Percentiles rank a stretch among this genome's conserved stretches.
phyloP scores from a whole-genome alignment of 78 protist species.

The Dictyostelium capitatum region DNA sequence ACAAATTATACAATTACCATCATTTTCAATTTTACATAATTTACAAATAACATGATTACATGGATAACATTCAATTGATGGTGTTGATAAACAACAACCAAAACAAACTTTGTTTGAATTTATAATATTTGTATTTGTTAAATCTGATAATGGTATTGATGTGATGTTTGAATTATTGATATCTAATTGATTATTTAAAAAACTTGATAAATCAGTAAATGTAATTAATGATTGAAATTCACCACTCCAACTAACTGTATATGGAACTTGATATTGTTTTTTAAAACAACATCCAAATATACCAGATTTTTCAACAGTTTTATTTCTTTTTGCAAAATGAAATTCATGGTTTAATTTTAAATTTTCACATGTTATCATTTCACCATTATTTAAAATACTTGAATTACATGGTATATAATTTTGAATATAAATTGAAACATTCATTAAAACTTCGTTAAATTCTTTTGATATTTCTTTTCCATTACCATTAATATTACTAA shows the following conservation, averaged over 20 bases:
- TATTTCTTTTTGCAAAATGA: background rate
- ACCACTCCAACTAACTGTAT: background rate
- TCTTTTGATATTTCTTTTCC: background rate
- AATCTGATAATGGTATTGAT: background rate
- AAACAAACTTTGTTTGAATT: conserved; percentile 7
- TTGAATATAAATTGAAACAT: conserved; percentile 5
- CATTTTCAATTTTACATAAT: background rate
- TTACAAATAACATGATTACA: conserved; percentile 25
- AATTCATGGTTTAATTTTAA: background rate
- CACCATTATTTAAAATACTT: background rate
- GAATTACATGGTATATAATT: background rate
- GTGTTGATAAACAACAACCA: background rate
- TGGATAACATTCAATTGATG: conserved; percentile 3
- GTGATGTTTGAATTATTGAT: background rate
- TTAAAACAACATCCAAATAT: background rate
- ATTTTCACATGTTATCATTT: background rate
- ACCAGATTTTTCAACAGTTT: background rate
- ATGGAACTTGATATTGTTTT: conserved; percentile 14
- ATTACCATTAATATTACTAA: background rate
- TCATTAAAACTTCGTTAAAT: background rate
- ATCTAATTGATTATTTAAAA: background rate
- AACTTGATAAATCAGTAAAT: background rate
- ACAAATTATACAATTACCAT: conserved; percentile 2
- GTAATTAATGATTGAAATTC: conserved; percentile 1
- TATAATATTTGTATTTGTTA: background rate